A percentile compares a stretch with the other conserved stretches of the same genome.
Conservation (phyloP, 2,329 filamentous ascomycete species). For the Aspergillus sp. region DNA sequence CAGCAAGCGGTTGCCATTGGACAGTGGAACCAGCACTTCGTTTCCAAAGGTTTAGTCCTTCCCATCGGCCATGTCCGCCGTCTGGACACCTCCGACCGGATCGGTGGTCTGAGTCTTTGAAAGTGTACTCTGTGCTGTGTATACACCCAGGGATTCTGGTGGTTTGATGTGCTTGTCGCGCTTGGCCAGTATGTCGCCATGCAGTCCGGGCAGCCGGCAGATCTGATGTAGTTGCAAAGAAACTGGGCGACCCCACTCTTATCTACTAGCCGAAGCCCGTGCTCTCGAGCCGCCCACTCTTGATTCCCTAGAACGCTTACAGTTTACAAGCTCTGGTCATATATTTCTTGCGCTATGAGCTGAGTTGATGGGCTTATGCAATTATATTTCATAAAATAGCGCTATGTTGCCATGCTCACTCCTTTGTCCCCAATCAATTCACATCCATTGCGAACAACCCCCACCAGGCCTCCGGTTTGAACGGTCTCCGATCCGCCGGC, state of each 20-base stretch:
- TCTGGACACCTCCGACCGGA: neutral
- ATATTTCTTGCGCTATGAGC: too few species aligned
- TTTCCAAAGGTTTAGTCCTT: neutral
- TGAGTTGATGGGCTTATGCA: neutral
- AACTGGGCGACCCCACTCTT: neutral
- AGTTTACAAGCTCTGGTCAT: neutral
- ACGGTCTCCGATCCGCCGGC: constrained; percentile 83
- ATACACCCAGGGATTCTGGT: neutral
- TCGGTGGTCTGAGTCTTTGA: neutral
- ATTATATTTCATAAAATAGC: neutral
- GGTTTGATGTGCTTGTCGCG: neutral
- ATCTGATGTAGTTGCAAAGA: neutral
- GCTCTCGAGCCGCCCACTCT: neutral
- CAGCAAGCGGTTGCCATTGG: neutral
- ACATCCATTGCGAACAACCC: constrained; percentile 81
- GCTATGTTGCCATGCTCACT: neutral
- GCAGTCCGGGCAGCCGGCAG: neutral
- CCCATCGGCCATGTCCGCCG: neutral
- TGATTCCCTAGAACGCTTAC: neutral
- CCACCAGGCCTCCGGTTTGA: constrained; percentile 90
- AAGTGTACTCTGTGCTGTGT: too few species aligned
- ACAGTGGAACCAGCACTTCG: neutral
- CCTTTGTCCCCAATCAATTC: constrained; percentile 62
- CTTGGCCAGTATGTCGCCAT: constrained; percentile 1
- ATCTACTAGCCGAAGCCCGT: neutral